phyloP scores from a whole-genome alignment of 2,329 filamentous ascomycete species.

The Botryotinia narcissicola region DNA sequence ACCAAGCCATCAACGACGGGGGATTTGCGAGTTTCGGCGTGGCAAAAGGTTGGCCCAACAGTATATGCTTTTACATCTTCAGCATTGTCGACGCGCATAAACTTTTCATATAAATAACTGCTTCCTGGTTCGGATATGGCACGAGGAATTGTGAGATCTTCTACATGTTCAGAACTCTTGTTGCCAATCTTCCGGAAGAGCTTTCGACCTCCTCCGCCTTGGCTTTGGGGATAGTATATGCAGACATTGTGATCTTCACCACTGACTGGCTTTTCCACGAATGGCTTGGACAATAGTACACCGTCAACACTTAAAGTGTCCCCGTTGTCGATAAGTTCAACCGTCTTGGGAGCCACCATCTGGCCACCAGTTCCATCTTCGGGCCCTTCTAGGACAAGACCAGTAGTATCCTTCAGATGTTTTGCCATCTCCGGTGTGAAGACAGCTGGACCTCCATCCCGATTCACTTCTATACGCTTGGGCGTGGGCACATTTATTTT shows the following conservation, averaged over 20 bases:
- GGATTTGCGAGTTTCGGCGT: conserved; percentile 95
- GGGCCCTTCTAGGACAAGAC: conserved; percentile 69
- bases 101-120: conserved; percentile 97
- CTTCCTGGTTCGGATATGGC: conserved; percentile 76
- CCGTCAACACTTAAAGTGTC: conserved; percentile 89
- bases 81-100: conserved; percentile 92
- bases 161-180: conserved; percentile 94
- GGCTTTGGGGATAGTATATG: conserved; percentile 88
- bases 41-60: conserved; percentile 87
- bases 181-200: conserved; percentile 97
- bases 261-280: conserved; percentile 97
- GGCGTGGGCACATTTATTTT: conserved; percentile 88
- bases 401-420: conserved; percentile 76
- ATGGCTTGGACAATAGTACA: conserved; percentile 78
- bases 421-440: conserved; percentile 77
- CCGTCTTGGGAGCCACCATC: conserved; percentile 54
- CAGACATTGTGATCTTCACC: conserved; percentile 99
- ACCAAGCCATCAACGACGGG: conserved; percentile 96
- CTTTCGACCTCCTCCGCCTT: conserved; percentile 84
- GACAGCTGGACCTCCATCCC: conserved; percentile 83
- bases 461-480: conserved; percentile 81
- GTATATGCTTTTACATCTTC: conserved; percentile 99
- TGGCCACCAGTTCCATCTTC: conserved; percentile 62
- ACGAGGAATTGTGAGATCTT: conserved; percentile 70
- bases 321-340: conserved; percentile 86